A percentile compares a stretch with the other conserved stretches of the same genome.
phyloP scores from a whole-genome alignment of 768 basidiomycete genomes.

The Chalciporus sphaerocephalus region DNA sequence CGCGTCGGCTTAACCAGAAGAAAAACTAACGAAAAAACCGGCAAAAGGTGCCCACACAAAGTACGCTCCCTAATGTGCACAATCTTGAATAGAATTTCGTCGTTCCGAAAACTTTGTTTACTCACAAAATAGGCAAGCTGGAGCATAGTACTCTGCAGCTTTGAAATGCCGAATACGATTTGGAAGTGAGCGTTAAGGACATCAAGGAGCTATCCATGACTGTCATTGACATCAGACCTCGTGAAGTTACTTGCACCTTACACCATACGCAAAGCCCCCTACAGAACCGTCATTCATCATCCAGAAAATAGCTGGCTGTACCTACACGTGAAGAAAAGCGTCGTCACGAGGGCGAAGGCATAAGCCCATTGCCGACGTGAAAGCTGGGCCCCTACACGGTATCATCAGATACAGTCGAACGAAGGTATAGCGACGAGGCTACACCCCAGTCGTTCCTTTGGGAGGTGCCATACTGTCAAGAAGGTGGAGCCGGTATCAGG shows the following conservation, averaged over 20 bases:
- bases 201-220: slow-evolving; percentile 50
- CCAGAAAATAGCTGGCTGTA: neutral
- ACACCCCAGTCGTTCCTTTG: slow-evolving; percentile 41
- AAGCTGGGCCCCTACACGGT: slow-evolving; percentile 35
- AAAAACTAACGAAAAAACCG: slow-evolving; percentile 47
- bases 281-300: neutral
- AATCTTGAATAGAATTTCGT: neutral
- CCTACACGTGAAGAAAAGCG: slow-evolving; percentile 71
- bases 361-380: slow-evolving; percentile 46
- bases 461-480: slow-evolving; percentile 33
- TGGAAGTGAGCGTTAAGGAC: slow-evolving; percentile 74
- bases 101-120: neutral
- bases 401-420: neutral
- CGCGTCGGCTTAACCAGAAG: neutral
- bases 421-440: neutral
- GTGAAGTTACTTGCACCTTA: slow-evolving; percentile 28
- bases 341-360: slow-evolving; percentile 66
- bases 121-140: slow-evolving; percentile 68
- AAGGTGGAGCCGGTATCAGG: slow-evolving; percentile 5
- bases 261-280: slow-evolving; percentile 70
- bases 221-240: slow-evolving; percentile 15
- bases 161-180: slow-evolving; percentile 59
- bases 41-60: slow-evolving; percentile 57
- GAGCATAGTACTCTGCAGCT: slow-evolving; percentile 68
- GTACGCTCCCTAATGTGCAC: slow-evolving; percentile 48